Evolutionary conservation across 768 basidiomycete species (phyloP).

Genomic region (Agaricus blazei): DNA sequence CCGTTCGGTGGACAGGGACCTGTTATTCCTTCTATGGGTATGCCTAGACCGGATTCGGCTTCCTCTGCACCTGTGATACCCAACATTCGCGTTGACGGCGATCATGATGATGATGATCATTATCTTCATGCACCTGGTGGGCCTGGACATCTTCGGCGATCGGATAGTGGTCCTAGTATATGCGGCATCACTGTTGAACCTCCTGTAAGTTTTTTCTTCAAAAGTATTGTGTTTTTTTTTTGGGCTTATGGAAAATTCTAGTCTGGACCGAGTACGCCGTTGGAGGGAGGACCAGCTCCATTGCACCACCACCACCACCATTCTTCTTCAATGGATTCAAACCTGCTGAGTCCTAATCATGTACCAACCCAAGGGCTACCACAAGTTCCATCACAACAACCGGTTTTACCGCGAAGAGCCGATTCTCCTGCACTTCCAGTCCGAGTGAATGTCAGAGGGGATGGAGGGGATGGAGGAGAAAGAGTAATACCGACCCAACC

Average conservation of each 20-base stretch:
- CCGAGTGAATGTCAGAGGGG: background rate
- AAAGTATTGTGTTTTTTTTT: background rate
- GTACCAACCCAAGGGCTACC: background rate
- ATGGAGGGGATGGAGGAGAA: background rate
- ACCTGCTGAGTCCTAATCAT: background rate
- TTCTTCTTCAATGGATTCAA: background rate
- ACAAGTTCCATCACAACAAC: background rate
- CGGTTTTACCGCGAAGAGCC: background rate
- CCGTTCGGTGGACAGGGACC: background rate
- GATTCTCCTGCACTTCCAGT: background rate
- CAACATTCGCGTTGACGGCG: background rate
- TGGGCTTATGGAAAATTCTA: background rate
- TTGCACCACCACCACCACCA: background rate
- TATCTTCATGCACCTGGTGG: background rate
- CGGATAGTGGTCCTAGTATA: conserved; percentile 1
- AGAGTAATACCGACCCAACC: background rate
- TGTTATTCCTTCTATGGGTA: background rate
- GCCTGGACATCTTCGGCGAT: background rate
- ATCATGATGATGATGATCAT: background rate
- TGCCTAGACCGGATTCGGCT: background rate
- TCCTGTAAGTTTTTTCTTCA: background rate
- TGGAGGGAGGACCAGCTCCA: background rate
- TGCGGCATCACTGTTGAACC: conserved; percentile 3
- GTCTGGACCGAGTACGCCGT: background rate
- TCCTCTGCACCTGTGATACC: background rate